Conservation (phyloP, 2,329 filamentous ascomycete genomes). For the Sphaerulina musiva region DNA sequence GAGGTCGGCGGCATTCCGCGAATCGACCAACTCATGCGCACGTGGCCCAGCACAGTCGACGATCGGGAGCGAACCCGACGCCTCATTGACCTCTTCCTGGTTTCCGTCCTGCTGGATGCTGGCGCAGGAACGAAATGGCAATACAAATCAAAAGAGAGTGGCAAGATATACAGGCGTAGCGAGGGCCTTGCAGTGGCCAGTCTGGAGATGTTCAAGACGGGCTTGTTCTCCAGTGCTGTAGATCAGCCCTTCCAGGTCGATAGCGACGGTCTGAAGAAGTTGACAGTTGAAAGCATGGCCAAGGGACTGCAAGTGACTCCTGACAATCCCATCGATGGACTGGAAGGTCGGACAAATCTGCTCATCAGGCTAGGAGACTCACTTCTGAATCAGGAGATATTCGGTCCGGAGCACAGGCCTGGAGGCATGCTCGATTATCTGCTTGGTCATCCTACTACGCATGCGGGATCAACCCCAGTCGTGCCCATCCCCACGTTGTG, state of each 20-base stretch:
- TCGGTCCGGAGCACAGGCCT: conserved; percentile 74
- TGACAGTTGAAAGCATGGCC: conserved; percentile 69
- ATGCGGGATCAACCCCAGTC: conserved; percentile 81
- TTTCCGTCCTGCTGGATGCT: conserved; percentile 77
- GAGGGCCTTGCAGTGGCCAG: conserved; percentile 77
- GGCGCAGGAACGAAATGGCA: conserved; percentile 86
- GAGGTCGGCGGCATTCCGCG: conserved; percentile 71
- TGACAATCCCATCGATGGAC: conserved; percentile 72
- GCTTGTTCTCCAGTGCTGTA: conserved; percentile 76
- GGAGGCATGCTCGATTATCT: conserved; percentile 96
- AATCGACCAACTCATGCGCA: conserved; percentile 62
- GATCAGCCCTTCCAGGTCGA: conserved; percentile 85
- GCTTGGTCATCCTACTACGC: conserved; percentile 82
- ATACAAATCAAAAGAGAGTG: conserved; percentile 87
- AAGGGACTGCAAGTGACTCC: conserved; percentile 78
- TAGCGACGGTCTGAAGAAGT: conserved; percentile 64
- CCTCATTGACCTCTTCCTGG: conserved; percentile 68
- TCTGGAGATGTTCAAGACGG: conserved; percentile 89
- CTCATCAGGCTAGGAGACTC: conserved; percentile 69
- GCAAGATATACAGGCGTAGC: conserved; percentile 72
- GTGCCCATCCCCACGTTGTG: conserved; percentile 82
- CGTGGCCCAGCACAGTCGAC: conserved; percentile 64
- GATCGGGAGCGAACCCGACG: conserved; percentile 66
- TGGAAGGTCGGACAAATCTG: conserved; percentile 77
- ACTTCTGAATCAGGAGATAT: conserved; percentile 72